Conservation (phyloP, 306 rosid genomes). For the Cucumis cinereus region DNA sequence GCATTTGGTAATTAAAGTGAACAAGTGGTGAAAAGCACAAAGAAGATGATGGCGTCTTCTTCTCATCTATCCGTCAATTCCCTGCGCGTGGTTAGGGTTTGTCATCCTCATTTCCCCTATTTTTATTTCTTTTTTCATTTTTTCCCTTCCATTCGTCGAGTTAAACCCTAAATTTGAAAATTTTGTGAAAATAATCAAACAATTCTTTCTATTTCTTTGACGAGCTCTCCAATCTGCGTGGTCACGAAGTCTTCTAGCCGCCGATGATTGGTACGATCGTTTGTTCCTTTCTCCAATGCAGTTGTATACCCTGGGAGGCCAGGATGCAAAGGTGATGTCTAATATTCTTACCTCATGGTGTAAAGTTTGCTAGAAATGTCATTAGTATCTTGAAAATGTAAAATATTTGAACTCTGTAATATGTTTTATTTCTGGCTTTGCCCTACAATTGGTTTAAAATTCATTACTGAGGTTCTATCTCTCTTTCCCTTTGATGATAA, state of each 20-base stretch:
- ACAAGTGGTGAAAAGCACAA: not conserved
- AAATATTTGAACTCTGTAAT: not conserved
- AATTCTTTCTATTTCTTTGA: too few relatives aligned
- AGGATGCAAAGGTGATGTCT: slow-evolving; percentile 34
- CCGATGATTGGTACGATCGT: too few relatives aligned
- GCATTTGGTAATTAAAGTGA: not conserved
- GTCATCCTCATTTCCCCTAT: too few relatives aligned
- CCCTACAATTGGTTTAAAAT: not conserved
- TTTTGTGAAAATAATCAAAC: too few relatives aligned
- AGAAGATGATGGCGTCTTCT: slow-evolving; percentile 28
- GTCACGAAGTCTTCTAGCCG: too few relatives aligned
- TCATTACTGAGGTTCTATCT: not conserved
- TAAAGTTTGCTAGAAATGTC: not conserved
- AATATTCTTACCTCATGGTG: not conserved
- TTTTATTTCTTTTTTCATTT: too few relatives aligned
- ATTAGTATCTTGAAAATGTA: not conserved
- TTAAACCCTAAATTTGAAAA: too few relatives aligned
- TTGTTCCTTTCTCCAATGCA: too few relatives aligned
- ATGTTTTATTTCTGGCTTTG: too few relatives aligned
- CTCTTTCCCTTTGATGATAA: not conserved
- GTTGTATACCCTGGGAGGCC: slow-evolving; percentile 31
- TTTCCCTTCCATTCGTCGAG: too few relatives aligned
- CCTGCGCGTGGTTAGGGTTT: too few relatives aligned
- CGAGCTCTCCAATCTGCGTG: too few relatives aligned
- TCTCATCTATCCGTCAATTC: slow-evolving; percentile 40